Evolutionary conservation across 306 rosid species (phyloP).

Genomic region (Casuarina equisetifolia): DNA sequence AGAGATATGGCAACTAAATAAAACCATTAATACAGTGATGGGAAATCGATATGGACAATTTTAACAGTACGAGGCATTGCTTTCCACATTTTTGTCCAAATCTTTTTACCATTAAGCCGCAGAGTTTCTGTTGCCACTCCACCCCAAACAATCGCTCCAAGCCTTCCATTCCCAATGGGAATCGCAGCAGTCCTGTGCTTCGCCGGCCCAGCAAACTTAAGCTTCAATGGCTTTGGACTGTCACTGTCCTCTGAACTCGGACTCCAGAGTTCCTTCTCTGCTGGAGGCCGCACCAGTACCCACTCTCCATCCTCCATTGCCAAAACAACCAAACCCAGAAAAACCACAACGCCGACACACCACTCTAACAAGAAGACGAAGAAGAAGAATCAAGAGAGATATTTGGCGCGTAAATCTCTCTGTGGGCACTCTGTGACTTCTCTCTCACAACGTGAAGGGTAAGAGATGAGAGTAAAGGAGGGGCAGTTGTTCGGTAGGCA

Average conservation of each 20-base stretch:
- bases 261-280: slow-evolving; percentile 57
- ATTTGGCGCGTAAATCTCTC: background rate
- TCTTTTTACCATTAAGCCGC: slow-evolving; percentile 75
- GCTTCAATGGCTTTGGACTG: slow-evolving; percentile 56
- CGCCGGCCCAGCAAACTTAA: slow-evolving; percentile 63
- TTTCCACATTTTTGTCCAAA: background rate
- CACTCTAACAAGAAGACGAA: background rate
- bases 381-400: background rate
- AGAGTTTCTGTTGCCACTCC: slow-evolving; percentile 68
- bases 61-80: background rate
- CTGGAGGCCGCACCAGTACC: slow-evolving; percentile 44
- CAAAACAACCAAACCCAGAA: background rate
- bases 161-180: slow-evolving; percentile 92
- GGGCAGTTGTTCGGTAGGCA: background rate
- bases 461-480: slow-evolving; percentile 1
- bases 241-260: slow-evolving; percentile 37
- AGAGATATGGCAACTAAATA: too few species aligned
- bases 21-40: too few species aligned
- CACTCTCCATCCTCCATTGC: slow-evolving; percentile 50
- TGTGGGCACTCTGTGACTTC: background rate
- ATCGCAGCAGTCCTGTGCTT: slow-evolving; percentile 82
- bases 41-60: too few species aligned
- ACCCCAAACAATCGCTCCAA: slow-evolving; percentile 96
- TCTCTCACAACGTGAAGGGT: background rate
- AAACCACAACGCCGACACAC: background rate